A percentile compares a stretch with the other conserved stretches of the same genome.
Conservation (phyloP, 179 eudicot species). For the Silene noctiflora region DNA sequence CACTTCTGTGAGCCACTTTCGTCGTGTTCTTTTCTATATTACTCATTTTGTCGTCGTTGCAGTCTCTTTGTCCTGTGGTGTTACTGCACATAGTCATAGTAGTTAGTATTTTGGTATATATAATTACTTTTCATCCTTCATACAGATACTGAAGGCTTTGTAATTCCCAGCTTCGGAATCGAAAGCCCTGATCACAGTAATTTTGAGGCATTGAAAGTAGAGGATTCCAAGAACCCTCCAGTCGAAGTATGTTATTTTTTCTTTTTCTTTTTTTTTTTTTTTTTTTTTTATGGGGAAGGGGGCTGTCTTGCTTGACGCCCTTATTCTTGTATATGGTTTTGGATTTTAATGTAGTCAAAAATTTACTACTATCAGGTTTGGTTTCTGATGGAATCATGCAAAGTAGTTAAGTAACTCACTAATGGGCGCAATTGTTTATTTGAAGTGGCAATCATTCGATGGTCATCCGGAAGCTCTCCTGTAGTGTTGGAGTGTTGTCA, state of each 20-base stretch:
- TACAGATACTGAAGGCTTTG: slow-evolving; percentile 85
- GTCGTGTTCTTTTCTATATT: neutral
- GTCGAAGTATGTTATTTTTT: slow-evolving; percentile 36
- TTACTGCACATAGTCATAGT: neutral
- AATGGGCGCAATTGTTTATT: neutral
- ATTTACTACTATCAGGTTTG: neutral
- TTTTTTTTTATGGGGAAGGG: neutral
- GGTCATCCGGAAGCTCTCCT: neutral
- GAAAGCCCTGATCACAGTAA: slow-evolving; percentile 42
- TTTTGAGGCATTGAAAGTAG: slow-evolving; percentile 35
- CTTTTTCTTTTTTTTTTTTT: neutral
- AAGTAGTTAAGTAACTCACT: neutral
- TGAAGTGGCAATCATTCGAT: neutral
- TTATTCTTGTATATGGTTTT: neutral
- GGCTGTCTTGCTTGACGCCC: neutral
- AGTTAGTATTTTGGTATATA: neutral
- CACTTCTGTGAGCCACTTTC: neutral
- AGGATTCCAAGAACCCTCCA: slow-evolving; percentile 41
- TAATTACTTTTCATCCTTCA: slow-evolving; percentile 1
- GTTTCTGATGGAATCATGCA: neutral
- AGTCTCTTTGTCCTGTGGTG: neutral
- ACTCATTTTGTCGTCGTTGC: neutral
- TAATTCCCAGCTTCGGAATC: slow-evolving; percentile 88
- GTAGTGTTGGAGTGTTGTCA: no score
- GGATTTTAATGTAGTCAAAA: neutral